Conservation (phyloP, 2,329 filamentous ascomycete genomes). For the Phaeosphaeria sp. region DNA sequence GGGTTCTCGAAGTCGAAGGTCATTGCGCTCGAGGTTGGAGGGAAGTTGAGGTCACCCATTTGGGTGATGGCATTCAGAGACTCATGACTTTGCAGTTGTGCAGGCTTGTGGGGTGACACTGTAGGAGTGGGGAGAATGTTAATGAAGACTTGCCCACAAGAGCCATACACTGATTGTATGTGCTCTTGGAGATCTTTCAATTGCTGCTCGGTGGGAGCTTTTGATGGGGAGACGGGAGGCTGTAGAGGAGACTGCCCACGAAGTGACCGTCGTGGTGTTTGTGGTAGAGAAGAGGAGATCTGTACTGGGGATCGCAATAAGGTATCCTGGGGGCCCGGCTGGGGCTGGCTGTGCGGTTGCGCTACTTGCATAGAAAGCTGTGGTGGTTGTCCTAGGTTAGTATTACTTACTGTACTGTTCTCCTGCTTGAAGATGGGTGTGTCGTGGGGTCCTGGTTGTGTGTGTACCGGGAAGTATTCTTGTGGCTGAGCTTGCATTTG, state of each 20-base stretch:
- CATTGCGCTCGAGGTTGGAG: conserved; percentile 47
- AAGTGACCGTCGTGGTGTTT: conserved; percentile 41
- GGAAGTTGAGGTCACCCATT: conserved; percentile 54
- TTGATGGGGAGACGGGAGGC: conserved; percentile 40
- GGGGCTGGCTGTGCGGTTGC: conserved; percentile 85
- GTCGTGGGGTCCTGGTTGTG: conserved; percentile 32
- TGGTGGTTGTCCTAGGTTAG: conserved; percentile 66
- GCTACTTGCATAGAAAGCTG: conserved; percentile 88
- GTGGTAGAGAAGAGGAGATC: conserved; percentile 43
- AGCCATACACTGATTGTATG: conserved; percentile 53
- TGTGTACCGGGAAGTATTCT: conserved; percentile 52
- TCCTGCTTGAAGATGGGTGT: conserved; percentile 54
- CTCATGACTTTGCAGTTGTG: conserved; percentile 48
- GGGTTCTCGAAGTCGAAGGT: conserved; percentile 49
- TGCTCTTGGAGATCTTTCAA: conserved; percentile 52
- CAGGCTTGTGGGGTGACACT: conserved; percentile 55
- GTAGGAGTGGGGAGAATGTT: conserved; percentile 60
- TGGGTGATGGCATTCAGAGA: conserved; percentile 61
- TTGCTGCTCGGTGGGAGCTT: conserved; percentile 48
- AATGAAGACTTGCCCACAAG: conserved; percentile 50
- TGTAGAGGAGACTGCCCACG: conserved; percentile 43
- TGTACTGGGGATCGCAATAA: conserved; percentile 48
- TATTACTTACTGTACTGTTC: conserved; percentile 60
- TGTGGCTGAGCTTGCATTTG: conserved; percentile 32
- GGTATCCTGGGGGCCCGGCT: conserved; percentile 68